Percentiles rank a stretch among this genome's conserved stretches.
Conservation (phyloP, 78 protist genomes). For the Dictyostelium purpureum region DNA sequence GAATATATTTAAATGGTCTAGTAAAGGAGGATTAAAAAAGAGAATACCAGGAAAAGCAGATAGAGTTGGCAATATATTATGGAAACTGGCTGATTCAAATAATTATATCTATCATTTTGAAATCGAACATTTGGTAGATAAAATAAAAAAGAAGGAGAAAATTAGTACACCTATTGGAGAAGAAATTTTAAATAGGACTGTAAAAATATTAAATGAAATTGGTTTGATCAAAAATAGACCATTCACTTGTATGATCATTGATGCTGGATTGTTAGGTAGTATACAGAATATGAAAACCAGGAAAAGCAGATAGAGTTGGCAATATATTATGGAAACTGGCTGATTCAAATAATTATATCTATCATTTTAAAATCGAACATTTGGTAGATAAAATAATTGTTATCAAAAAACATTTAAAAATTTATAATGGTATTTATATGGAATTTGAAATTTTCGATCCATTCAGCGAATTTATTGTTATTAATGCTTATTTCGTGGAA, state of each 20-base stretch:
- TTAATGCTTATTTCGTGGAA: no score
- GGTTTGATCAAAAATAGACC: not conserved
- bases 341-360: not conserved
- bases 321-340: not conserved
- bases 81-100: constrained; percentile 18
- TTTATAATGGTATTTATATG: no score
- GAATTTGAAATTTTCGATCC: no score
- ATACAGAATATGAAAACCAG: not conserved
- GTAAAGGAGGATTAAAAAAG: constrained; percentile 19
- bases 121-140: constrained; percentile 6
- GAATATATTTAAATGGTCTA: constrained; percentile 22
- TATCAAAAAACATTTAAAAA: no score
- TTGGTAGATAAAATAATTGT: not conserved
- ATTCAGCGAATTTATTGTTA: no score
- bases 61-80: not conserved
- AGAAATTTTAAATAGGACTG: not conserved
- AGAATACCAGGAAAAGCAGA: constrained; percentile 31
- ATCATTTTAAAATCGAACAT: constrained; percentile 4
- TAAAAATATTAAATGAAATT: not conserved
- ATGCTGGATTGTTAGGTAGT: not conserved
- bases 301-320: constrained; percentile 16
- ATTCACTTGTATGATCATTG: not conserved
- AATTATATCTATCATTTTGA: constrained; percentile 25
- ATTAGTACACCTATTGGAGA: not conserved
- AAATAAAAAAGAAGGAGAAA: not conserved